These are phyloP conservation scores for Boletus eberwhitei DNA, from an alignment of 768 basidiomycete species.

Conservation along the genomic window DNA sequence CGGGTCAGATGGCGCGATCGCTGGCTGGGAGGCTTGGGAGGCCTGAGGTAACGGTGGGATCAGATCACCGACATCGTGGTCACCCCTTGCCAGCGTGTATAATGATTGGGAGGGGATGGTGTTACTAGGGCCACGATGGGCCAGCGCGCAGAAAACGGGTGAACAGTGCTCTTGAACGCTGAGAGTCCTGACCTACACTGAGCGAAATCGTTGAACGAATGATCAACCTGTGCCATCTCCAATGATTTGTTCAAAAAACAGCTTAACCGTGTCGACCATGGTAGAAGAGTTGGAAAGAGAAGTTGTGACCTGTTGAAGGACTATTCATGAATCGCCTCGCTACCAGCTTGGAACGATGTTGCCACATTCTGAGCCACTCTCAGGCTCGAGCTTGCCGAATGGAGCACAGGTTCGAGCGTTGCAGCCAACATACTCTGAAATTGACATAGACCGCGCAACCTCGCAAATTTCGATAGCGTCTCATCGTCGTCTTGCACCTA, in stretches of 20 bases:
- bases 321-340: neutral
- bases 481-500: neutral
- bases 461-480: neutral
- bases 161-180: neutral
- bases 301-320: neutral
- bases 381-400: too few species aligned
- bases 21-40: neutral
- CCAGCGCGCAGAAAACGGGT: neutral
- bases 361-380: neutral
- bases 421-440: neutral
- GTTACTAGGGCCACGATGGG: neutral
- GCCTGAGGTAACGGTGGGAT: neutral
- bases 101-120: neutral
- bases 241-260: neutral
- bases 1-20: neutral
- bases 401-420: too few species aligned
- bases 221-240: neutral
- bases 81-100: neutral
- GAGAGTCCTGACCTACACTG: neutral
- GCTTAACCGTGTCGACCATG: neutral
- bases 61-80: neutral
- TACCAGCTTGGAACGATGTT: neutral
- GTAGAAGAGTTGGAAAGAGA: neutral
- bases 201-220: neutral
- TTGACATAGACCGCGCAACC: neutral